A percentile compares a stretch with the other conserved stretches of the same genome.
phyloP scores from a whole-genome alignment of 2,329 filamentous ascomycete genomes.

The Fusarium denticulatum region DNA sequence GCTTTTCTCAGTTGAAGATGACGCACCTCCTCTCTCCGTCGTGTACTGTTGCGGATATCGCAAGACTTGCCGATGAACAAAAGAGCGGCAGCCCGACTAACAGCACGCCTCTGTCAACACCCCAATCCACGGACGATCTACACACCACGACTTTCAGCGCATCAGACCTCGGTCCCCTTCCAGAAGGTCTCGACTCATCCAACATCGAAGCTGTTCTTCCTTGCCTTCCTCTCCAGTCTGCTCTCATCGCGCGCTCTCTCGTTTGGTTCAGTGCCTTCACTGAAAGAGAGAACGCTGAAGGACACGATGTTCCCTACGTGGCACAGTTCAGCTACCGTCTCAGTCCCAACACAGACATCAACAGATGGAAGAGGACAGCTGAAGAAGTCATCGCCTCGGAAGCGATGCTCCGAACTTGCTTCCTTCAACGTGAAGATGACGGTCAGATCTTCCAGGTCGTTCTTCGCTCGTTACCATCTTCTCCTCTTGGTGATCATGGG shows the following conservation, averaged over 20 bases:
- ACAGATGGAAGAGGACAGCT: background rate
- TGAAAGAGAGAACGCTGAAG: fast-evolving
- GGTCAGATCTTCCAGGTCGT: slow-evolving; percentile 14
- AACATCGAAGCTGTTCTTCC: slow-evolving; percentile 10
- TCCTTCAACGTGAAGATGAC: slow-evolving; percentile 22
- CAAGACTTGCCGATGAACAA: background rate
- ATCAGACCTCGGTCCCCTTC: background rate
- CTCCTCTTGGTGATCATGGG: background rate
- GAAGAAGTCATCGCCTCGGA: slow-evolving; percentile 3
- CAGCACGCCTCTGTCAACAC: background rate
- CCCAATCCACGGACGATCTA: background rate
- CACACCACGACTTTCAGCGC: fast-evolving
- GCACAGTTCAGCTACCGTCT: slow-evolving; percentile 21
- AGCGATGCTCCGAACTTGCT: slow-evolving; percentile 16
- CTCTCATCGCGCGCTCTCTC: slow-evolving; percentile 13
- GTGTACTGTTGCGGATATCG: background rate
- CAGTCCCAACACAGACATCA: background rate
- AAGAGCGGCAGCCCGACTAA: fast-evolving
- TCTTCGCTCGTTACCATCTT: background rate
- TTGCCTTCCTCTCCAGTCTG: slow-evolving; percentile 23
- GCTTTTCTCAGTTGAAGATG: slow-evolving; percentile 10
- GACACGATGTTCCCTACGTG: slow-evolving; percentile 13
- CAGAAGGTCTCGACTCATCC: background rate
- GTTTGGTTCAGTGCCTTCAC: background rate
- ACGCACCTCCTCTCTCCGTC: background rate